phyloP scores from a whole-genome alignment of 352 stramenopile species.

The Halophytophthora polymorphica region DNA sequence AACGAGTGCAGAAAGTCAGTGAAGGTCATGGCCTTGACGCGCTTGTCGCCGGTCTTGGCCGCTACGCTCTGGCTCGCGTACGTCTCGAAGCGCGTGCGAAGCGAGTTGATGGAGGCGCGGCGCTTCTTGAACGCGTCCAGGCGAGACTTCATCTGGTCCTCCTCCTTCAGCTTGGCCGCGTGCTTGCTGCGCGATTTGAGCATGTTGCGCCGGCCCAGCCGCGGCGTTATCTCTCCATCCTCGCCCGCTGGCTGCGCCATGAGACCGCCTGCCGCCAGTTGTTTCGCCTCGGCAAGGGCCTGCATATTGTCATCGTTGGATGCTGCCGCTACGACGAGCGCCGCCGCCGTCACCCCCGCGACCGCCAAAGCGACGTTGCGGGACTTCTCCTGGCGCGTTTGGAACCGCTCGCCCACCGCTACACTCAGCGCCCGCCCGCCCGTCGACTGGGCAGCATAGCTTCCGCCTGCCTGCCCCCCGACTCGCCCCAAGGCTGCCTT shows the following conservation, averaged over 20 bases:
- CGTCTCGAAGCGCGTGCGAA: slow-evolving; percentile 48
- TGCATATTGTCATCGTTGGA: slow-evolving; percentile 5
- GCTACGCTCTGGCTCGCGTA: slow-evolving; percentile 53
- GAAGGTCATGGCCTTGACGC: slow-evolving; percentile 63
- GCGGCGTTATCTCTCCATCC: slow-evolving; percentile 12
- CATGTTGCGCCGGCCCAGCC: slow-evolving; percentile 32
- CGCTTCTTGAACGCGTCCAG: slow-evolving; percentile 61
- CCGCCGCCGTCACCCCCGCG: slow-evolving; percentile 8
- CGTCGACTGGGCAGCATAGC: neutral
- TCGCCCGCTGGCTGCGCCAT: neutral
- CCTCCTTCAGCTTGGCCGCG: slow-evolving; percentile 56
- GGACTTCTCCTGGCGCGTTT: neutral
- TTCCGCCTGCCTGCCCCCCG: neutral
- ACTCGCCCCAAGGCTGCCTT: slow-evolving; percentile 3
- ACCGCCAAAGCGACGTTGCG: slow-evolving; percentile 1
- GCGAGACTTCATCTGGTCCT: slow-evolving; percentile 62
- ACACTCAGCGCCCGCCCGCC: neutral
- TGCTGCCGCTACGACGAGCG: slow-evolving; percentile 9
- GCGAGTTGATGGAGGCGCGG: slow-evolving; percentile 34
- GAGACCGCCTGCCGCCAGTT: slow-evolving; percentile 4
- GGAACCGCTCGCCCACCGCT: neutral
- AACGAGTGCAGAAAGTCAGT: slow-evolving; percentile 80
- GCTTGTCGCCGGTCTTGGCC: slow-evolving; percentile 13
- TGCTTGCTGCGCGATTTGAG: slow-evolving; percentile 65
- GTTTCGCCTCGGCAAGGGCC: slow-evolving; percentile 7